Conservation (phyloP, 257 asterid species). For the Catharanthus roseus region DNA sequence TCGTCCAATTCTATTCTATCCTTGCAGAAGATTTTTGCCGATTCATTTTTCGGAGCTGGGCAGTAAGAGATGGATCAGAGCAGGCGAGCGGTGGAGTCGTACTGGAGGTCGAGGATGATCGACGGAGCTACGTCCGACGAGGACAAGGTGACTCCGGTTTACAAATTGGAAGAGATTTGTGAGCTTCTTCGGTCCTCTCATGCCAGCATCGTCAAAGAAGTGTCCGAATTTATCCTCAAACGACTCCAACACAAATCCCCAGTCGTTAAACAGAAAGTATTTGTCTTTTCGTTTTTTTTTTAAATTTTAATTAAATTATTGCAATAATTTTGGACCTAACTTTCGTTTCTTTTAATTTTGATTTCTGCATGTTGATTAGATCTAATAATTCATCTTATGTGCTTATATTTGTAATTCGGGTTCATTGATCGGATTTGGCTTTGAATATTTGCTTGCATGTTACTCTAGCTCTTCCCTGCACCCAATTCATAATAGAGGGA, state of each 20-base stretch:
- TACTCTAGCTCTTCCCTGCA: not conserved
- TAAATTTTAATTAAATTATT: not conserved
- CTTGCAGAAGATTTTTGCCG: not conserved
- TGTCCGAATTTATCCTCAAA: slow-evolving; percentile 81
- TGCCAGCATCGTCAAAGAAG: slow-evolving; percentile 72
- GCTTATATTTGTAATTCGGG: not conserved
- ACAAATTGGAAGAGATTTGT: slow-evolving; percentile 89
- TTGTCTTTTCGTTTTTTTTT: not conserved
- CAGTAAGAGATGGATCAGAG: slow-evolving; percentile 69
- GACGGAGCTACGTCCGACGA: slow-evolving; percentile 91
- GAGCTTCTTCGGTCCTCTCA: slow-evolving; percentile 84
- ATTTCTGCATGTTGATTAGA: not conserved
- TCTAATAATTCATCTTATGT: not conserved
- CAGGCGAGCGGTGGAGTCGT: slow-evolving; percentile 97
- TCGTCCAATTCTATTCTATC: not conserved
- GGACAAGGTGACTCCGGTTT: slow-evolving; percentile 94
- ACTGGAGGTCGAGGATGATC: slow-evolving; percentile 84
- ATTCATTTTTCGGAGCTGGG: not conserved
- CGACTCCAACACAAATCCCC: slow-evolving; percentile 97
- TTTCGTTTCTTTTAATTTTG: not conserved
- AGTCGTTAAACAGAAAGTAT: slow-evolving; percentile 76
- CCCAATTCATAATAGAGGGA: not conserved
- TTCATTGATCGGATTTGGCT: not conserved
- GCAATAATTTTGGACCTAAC: too few relatives aligned
- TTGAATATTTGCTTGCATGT: slow-evolving; percentile 9